Evolutionary conservation across 2,329 filamentous ascomycete species (phyloP).

Genomic region (Aureobasidium subglaciale): DNA sequence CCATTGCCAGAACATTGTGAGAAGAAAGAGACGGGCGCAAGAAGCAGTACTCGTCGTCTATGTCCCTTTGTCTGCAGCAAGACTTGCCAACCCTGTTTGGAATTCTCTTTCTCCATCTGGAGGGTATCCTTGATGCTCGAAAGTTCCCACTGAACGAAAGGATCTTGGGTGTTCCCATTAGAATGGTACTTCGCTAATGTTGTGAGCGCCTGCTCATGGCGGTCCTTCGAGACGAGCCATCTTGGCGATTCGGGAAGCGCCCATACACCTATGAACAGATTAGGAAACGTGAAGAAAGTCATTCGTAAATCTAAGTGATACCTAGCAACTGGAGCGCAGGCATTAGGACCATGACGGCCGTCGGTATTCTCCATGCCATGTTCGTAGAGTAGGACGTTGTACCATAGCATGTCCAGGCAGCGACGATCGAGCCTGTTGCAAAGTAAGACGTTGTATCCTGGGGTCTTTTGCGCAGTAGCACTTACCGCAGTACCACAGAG

Average conservation of each 20-base stretch:
- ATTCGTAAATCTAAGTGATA: too few species aligned
- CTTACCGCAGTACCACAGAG: not conserved
- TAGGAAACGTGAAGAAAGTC: too few species aligned
- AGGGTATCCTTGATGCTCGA: slow-evolving; percentile 61
- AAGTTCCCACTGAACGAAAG: slow-evolving; percentile 59
- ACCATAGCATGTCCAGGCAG: too few species aligned
- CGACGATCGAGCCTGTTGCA: too few species aligned
- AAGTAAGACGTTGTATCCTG: slow-evolving; percentile 13
- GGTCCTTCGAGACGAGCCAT: slow-evolving; percentile 58
- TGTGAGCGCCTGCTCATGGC: slow-evolving; percentile 53
- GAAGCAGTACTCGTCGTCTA: slow-evolving; percentile 44
- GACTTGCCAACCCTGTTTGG: not conserved
- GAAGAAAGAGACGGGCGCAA: slow-evolving; percentile 45
- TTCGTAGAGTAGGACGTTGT: slow-evolving; percentile 2
- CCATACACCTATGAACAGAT: slow-evolving; percentile 53
- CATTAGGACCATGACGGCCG: slow-evolving; percentile 56
- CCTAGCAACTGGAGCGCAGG: slow-evolving; percentile 47
- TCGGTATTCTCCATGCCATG: slow-evolving; percentile 54
- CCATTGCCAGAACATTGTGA: slow-evolving; percentile 50
- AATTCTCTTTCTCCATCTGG: slow-evolving; percentile 44
- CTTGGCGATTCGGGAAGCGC: slow-evolving; percentile 59
- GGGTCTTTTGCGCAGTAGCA: not conserved
- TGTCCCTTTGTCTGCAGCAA: slow-evolving; percentile 38
- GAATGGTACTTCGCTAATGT: slow-evolving; percentile 55
- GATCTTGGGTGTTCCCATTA: slow-evolving; percentile 50